Conservation (phyloP, 192 early-diverging fungal species). For the Phycomyces blakesleeanus region DNA sequence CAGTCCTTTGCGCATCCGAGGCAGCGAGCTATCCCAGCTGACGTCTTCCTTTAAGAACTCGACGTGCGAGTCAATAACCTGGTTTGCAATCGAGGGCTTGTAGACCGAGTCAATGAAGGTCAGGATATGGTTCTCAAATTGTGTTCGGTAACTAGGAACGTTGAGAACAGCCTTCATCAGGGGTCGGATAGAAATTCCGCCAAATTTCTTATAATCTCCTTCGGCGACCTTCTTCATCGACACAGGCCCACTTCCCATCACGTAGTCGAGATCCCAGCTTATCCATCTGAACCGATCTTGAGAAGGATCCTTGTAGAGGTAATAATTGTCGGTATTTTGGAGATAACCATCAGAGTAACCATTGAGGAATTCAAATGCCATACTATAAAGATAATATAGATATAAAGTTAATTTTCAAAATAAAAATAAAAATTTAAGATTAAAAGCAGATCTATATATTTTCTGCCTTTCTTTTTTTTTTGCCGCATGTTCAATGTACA, state of each 20-base stretch:
- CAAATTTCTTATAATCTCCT: conserved; percentile 25
- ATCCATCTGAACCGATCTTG: conserved; percentile 15
- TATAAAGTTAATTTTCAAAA: too few relatives aligned
- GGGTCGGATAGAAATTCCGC: conserved; percentile 9
- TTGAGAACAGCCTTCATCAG: conserved; percentile 20
- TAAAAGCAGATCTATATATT: too few relatives aligned
- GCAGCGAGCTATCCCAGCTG: conserved; percentile 20
- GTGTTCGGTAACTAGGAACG: conserved; percentile 8
- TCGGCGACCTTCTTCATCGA: conserved; percentile 10
- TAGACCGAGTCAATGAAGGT: conserved; percentile 7
- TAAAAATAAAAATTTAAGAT: too few relatives aligned
- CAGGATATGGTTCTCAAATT: conserved; percentile 6
- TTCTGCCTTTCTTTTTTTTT: too few relatives aligned
- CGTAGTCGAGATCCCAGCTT: conserved; percentile 28
- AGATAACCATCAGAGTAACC: conserved; percentile 27
- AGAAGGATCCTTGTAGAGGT: conserved; percentile 22
- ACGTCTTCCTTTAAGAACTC: conserved; percentile 25
- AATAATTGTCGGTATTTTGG: conserved; percentile 29
- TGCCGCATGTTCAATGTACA: background rate
- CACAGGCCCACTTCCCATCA: conserved; percentile 23
- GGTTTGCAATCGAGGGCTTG: background rate
- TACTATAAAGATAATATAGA: too few relatives aligned
- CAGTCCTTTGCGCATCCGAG: conserved; percentile 5
- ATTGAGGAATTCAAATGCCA: conserved; percentile 30
- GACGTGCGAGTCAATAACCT: conserved; percentile 19